Evolutionary conservation across 2,329 filamentous ascomycete species (phyloP), one percentile per base, ranked within the genome.

Genomic region (Xylaria sp.): DNA sequence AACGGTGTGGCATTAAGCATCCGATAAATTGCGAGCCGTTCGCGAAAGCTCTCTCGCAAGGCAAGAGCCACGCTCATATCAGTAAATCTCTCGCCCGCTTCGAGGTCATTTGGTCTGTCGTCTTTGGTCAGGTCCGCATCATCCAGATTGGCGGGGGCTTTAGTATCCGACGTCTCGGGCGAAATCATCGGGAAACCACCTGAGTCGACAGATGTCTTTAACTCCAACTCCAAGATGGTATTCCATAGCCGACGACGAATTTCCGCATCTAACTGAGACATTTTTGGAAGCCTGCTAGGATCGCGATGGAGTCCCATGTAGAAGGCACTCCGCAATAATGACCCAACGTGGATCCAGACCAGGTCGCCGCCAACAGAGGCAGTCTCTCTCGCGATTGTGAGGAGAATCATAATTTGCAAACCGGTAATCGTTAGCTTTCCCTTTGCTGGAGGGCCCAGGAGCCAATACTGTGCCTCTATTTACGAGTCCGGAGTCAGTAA

Each of bases 271-370:
- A 86, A 82, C 0, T 78, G 74, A 1, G 84, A 81, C 81, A 87
- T 85, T 23, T 81, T 80, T 7, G 82, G 80, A 3, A 89, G 82
- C 66, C 82, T 79, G 37, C 79, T 81, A 0, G 88, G 87, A 65
- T 90, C 88, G 1, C 86, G 83, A 74, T 90, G 87, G 6, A 89
- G 79, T 3, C 88, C 88, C 82, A 89, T 88, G 64, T 83, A 83
- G 74, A 90, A 84, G 62, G 87, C 88, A 8, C 82, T 83, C 12
- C 87, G 81, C n/a, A 88, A 68, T 12, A 89, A 70, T 0, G 80
- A 77, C 0, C 88, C 88, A 0, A 83, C 80, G 1, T 84, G 81
- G 39, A 87, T 82, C 86, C 86, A 89, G 1, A 82, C 80, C 3
- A 88, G 74, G 69, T 89, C 87, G 5, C 82, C 82, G 3, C 82